These are phyloP conservation scores for Sarocladiaceae sp. DNA, from an alignment of 2,329 filamentous ascomycete species.

Conservation along the genomic window DNA sequence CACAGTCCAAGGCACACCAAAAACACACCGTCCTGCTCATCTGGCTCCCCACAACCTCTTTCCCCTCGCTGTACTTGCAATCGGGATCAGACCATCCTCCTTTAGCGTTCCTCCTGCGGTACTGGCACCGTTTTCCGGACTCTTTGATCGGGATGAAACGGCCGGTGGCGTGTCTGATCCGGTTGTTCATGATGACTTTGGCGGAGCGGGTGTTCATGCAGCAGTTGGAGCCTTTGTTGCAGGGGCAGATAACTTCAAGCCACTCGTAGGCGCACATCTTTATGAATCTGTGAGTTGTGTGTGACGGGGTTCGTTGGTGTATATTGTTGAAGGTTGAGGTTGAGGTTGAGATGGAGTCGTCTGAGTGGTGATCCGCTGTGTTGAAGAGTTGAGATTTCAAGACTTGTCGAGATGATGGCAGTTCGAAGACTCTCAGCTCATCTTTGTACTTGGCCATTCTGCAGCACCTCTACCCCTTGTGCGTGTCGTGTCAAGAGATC, in stretches of 20 bases:
- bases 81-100: constrained; percentile 4
- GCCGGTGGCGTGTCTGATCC: background rate
- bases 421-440: too few species aligned
- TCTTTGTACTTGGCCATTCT: too few species aligned
- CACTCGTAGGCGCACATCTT: constrained; percentile 4
- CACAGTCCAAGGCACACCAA: constrained; percentile 5
- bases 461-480: too few species aligned
- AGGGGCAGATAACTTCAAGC: constrained; percentile 8
- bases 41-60: background rate
- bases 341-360: too few species aligned
- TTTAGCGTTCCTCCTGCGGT: constrained; percentile 1
- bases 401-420: too few species aligned
- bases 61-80: constrained; percentile 3
- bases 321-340: too few species aligned
- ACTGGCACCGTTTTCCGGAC: constrained; percentile 2
- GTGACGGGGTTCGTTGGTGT: too few species aligned
- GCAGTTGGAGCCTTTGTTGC: constrained; percentile 1
- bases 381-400: too few species aligned
- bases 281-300: background rate
- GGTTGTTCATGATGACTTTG: background rate
- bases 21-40: background rate
- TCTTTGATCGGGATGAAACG: background rate
- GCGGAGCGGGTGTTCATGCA: background rate
- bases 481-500: background rate
- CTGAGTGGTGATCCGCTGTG: too few species aligned